Conservation (phyloP, 2,329 filamentous ascomycete species). For the Parascedosporium putredinis region DNA sequence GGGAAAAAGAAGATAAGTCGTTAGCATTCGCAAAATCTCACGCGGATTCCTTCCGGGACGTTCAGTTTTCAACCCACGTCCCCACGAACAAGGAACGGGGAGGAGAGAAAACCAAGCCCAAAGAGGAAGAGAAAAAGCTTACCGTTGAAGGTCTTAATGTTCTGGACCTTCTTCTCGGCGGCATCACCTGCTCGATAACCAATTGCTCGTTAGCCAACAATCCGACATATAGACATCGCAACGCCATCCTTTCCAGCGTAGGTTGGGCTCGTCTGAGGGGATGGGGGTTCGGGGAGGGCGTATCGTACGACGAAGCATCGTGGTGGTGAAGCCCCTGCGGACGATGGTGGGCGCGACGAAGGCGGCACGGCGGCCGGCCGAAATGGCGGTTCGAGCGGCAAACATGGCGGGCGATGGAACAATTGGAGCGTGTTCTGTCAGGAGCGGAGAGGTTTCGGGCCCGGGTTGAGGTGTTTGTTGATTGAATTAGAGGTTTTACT, state of each 20-base stretch:
- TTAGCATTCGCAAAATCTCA: slow-evolving; percentile 13
- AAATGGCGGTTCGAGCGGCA: slow-evolving; percentile 51
- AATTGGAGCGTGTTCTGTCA: slow-evolving; percentile 14
- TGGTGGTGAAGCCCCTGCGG: slow-evolving; percentile 50
- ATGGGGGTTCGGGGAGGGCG: slow-evolving; percentile 14
- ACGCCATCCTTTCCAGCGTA: neutral
- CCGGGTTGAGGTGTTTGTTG: slow-evolving; percentile 14
- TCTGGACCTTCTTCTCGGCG: slow-evolving; percentile 34
- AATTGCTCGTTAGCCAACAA: slow-evolving; percentile 5
- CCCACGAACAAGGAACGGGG: too few relatives aligned
- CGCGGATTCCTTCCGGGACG: neutral
- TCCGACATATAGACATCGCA: neutral
- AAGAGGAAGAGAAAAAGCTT: slow-evolving; percentile 22
- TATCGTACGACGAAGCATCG: slow-evolving; percentile 48
- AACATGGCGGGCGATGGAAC: slow-evolving; percentile 36
- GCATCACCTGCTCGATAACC: slow-evolving; percentile 22
- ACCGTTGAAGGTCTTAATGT: slow-evolving; percentile 38
- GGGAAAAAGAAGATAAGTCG: slow-evolving; percentile 3
- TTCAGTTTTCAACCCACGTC: too few relatives aligned
- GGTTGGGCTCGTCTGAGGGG: neutral
- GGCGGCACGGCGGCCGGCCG: slow-evolving; percentile 43
- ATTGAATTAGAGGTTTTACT: slow-evolving; percentile 19
- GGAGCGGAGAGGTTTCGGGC: slow-evolving; percentile 9
- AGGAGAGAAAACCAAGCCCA: too few relatives aligned
- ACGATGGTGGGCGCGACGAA: slow-evolving; percentile 34